Evolutionary conservation across 345 rosid species (phyloP), one percentile per base, ranked within the genome.

Genomic region (Ceriops zippeliana): DNA sequence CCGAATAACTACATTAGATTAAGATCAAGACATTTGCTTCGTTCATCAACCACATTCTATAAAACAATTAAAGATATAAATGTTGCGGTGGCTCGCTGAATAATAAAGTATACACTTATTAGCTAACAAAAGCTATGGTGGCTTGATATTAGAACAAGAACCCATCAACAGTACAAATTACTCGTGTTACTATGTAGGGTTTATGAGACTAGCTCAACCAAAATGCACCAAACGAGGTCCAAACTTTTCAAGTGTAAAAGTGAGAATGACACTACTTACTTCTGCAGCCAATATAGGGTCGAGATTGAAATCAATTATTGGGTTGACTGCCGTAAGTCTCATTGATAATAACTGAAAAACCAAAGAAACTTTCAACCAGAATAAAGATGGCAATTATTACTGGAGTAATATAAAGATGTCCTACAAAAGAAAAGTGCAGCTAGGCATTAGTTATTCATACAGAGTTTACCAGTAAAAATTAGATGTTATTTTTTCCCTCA

Each of bases 291-390:
- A 76, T 64, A 87, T 35, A 58, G 74, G 77, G 68, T 89, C 93
- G n/a, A 90, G 85, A 81, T 89, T 86, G 84, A 91, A 83, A 84
- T 90, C 97, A 52, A 84, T 81, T 76, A 88, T 75, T 16, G 98
- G 92, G 79, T 87, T 92, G 37, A 86, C 98, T 7, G 92, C 85
- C 9, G 98, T 97, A 58, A 96, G 96, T 85, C 91, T 87, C 98
- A 92, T 96, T 63, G 99, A 96, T 76, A 96, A 81, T 73, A 89
- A 58, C 99, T 96, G 92, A 66, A 80, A 67, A 81, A 85, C 71
- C 63, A 57, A 31, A 65, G 31, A 66, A 65, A 28, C 5, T 19
- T 21, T 26, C 52, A 42, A 42, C 61, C 13, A 65, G 38, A 70
- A 37, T 70, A 31, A 72, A 68, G 0, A 42, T 51, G 17, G 16